These are phyloP conservation scores for Sedum album DNA, from an alignment of 164 flowering plant species.

Conservation along the genomic window DNA sequence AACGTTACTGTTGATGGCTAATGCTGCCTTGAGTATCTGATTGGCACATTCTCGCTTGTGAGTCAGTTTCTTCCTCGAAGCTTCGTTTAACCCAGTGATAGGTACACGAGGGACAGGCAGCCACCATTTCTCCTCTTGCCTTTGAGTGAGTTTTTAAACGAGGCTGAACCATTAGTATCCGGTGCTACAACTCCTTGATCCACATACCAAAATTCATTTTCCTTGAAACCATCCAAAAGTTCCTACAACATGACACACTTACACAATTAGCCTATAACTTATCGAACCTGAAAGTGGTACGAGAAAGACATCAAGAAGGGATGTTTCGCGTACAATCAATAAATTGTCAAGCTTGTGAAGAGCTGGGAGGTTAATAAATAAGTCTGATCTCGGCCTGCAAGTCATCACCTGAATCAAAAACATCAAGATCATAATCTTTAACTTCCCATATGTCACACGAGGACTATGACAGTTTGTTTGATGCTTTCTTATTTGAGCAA, in stretches of 20 bases:
- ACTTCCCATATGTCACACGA: background rate
- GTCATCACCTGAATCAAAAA: constrained; percentile 62
- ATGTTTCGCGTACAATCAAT: constrained; percentile 97
- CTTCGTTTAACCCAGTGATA: constrained; percentile 57
- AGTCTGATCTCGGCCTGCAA: constrained; percentile 80
- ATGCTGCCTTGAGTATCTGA: constrained; percentile 89
- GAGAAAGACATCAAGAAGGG: too few species aligned
- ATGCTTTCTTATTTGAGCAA: too few species aligned
- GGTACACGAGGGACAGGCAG: constrained; percentile 90
- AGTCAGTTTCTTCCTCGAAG: constrained; percentile 53
- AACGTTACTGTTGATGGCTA: constrained; percentile 69
- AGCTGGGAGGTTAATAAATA: constrained; percentile 83
- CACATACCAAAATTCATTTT: constrained; percentile 90
- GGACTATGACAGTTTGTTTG: background rate
- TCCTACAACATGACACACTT: constrained; percentile 41
- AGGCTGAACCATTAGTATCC: constrained; percentile 58
- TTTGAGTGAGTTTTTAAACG: constrained; percentile 50
- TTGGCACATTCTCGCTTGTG: constrained; percentile 80
- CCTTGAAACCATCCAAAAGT: constrained; percentile 62
- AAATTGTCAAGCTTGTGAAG: constrained; percentile 83
- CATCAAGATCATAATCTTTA: background rate
- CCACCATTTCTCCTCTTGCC: constrained; percentile 99
- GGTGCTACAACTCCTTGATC: constrained; percentile 77
- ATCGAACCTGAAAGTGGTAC: background rate
- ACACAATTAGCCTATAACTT: background rate